Base-by-base conservation (phyloP, 768 basidiomycete genomes). In the Collybiopsis luxurians region DNA sequence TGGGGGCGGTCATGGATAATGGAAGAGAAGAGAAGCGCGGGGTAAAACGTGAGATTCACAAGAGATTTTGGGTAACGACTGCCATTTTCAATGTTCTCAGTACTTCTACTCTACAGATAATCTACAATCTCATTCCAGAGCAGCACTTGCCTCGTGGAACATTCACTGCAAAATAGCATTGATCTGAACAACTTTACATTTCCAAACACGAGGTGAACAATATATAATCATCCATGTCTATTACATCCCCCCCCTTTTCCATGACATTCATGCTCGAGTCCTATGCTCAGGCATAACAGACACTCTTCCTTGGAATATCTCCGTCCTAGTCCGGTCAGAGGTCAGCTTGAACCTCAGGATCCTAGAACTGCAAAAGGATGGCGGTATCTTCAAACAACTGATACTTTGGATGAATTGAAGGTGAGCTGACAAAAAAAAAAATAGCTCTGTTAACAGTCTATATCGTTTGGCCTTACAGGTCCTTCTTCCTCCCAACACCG, bases 381-480 rank as follows among this genome's bases (percentile, higher is more conserved):
- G 78, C 75, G 89, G 60, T 90, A 83, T 69, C 74, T 90, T 47
- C 88, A 90, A 66, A 85, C 84, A 54, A 89, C 87, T 17, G 87
- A 90, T 64, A 90, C 87, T 27, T 83, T 82, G 13, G 83, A 87
- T 70, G 86, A 90, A 67, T 79, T 90, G 66, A 88, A 86, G 77
- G 88, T 85, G 38, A 53, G 66, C 56, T 17, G 47, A 30, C 27
- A 12, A 26, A 34, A 42, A 30, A 1, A 28, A 27, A 42, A 38
- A 47, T 23, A 15, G 46, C 30, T 45, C 45, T 57, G 53, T 53
- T 51, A 47, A 44, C 47, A 30, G n/a, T 40, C 36, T 58, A 58
- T 21, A 23, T 27, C 44, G 21, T 38, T 55, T 42, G 40, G n/a
- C 51, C n/a, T 58, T 36, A 56, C 56, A 89, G 87, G 82, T 90